These are phyloP conservation scores for Candida xyloterini DNA, from an alignment of 805 yeast genomes.

Conservation along the genomic window DNA sequence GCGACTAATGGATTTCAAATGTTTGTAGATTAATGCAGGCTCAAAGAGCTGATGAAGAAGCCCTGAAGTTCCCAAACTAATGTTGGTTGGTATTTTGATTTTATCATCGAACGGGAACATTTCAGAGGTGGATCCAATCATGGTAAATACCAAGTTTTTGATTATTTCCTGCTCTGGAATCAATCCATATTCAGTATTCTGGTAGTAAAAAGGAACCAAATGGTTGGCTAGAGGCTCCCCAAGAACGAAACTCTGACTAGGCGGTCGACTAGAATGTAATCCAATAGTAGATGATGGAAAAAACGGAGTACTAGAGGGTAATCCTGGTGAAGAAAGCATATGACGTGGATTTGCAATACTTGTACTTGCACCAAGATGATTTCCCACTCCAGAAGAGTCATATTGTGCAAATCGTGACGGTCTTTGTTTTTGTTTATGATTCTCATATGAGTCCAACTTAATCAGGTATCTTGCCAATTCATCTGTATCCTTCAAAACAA, in stretches of 20 bases:
- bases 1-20: constrained; percentile 34
- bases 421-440: constrained; percentile 5
- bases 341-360: constrained; percentile 8
- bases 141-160: constrained; percentile 47
- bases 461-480: constrained; percentile 23
- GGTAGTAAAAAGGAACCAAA: constrained; percentile 33
- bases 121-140: constrained; percentile 62
- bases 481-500: constrained; percentile 14
- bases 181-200: constrained; percentile 26
- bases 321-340: constrained; percentile 11
- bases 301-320: constrained; percentile 4
- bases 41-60: constrained; percentile 59
- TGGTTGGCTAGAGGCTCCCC: constrained; percentile 30
- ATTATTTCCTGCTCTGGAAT: constrained; percentile 42
- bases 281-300: neutral
- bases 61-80: constrained; percentile 57
- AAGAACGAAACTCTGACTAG: constrained; percentile 7
- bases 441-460: constrained; percentile 18
- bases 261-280: constrained; percentile 9
- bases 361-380: constrained; percentile 11
- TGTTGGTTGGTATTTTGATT: constrained; percentile 45
- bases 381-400: constrained; percentile 6
- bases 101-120: constrained; percentile 45
- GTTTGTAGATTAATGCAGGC: constrained; percentile 64
- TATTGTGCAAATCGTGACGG: constrained; percentile 2